Conservation (phyloP, 345 rosid species). For the Gossypium turneri region DNA sequence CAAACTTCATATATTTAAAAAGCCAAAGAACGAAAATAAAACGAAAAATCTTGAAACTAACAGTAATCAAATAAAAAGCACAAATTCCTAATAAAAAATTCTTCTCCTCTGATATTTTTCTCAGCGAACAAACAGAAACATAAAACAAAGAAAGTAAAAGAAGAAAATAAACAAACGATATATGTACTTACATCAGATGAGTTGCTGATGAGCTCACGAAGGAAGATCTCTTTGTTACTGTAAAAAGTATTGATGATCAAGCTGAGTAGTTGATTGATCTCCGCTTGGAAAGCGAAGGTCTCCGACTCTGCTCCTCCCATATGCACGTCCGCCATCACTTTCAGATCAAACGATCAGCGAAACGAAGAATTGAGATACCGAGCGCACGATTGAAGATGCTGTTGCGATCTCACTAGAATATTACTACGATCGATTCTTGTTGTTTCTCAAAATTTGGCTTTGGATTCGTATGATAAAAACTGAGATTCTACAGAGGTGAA, state of each 20-base stretch:
- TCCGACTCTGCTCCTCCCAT: conserved; percentile 6
- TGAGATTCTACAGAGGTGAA: no score
- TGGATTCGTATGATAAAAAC: background rate
- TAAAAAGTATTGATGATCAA: conserved; percentile 32
- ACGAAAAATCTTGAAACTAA: background rate
- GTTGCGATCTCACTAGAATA: background rate
- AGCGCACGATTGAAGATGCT: background rate
- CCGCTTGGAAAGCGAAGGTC: conserved; percentile 35
- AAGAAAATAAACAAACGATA: background rate
- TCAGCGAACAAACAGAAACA: background rate
- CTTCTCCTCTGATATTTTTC: background rate
- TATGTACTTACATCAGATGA: conserved; percentile 12
- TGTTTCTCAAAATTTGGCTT: background rate
- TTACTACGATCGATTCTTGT: background rate
- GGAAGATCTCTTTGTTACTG: conserved; percentile 27
- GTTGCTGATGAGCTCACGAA: conserved; percentile 19
- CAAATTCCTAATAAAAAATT: background rate
- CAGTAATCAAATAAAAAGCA: background rate
- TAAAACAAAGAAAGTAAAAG: background rate
- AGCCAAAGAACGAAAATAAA: no score
- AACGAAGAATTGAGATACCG: background rate
- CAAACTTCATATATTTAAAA: no score
- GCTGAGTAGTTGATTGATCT: conserved; percentile 37
- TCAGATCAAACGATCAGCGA: background rate
- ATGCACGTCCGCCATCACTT: background rate